Conservation (phyloP, 169 alveolate species). For the Toxoplasma gondii region DNA sequence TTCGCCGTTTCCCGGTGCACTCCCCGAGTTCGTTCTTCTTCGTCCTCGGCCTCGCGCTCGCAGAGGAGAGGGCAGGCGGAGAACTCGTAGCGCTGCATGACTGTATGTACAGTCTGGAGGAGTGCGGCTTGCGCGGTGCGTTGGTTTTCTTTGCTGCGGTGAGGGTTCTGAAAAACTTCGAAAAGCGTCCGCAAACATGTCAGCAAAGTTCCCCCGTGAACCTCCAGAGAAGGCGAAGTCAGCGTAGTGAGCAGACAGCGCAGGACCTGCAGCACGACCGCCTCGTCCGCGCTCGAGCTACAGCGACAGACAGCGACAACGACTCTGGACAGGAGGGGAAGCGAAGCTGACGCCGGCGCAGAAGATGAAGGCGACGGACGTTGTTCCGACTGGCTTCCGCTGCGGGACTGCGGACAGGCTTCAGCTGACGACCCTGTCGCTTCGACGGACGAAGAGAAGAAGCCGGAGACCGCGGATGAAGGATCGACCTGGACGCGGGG, state of each 20-base stretch:
- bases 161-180: not conserved
- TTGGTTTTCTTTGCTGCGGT: not conserved
- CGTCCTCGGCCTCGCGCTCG: too few species aligned
- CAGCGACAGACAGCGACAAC: not conserved
- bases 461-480: not conserved
- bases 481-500: not conserved
- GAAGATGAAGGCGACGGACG: not conserved
- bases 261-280: conserved; percentile 54
- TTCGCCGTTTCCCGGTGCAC: too few species aligned
- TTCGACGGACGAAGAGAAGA: not conserved
- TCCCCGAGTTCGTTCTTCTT: too few species aligned
- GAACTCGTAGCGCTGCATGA: conserved; percentile 24
- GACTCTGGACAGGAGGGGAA: not conserved
- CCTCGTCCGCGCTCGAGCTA: conserved; percentile 26
- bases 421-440: not conserved
- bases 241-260: conserved; percentile 64
- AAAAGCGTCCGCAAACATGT: conserved; percentile 26
- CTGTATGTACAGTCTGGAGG: conserved; percentile 41
- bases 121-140: conserved; percentile 64
- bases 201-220: conserved; percentile 55
- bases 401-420: not conserved
- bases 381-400: not conserved
- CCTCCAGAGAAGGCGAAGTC: conserved; percentile 35
- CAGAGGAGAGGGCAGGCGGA: not conserved
- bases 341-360: not conserved